phyloP scores from a whole-genome alignment of 352 stramenopile species.

The Pythium plurisporium region DNA sequence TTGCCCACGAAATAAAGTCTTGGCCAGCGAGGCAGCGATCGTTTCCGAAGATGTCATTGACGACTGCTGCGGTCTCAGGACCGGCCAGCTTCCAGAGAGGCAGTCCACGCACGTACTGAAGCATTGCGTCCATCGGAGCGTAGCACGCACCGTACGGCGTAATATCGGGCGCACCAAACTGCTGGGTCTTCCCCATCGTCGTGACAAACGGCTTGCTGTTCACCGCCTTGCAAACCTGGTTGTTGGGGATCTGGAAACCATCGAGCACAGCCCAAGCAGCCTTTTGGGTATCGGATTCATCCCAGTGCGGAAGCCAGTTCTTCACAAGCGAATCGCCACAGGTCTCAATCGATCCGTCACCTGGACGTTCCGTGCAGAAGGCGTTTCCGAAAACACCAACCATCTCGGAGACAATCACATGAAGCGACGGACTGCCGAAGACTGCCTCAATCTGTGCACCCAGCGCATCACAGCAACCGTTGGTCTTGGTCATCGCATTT shows the following conservation, averaged over 20 bases:
- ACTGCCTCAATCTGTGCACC: background rate
- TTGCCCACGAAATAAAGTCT: conserved; percentile 1
- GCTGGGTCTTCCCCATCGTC: background rate
- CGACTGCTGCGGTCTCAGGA: background rate
- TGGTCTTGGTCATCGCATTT: background rate
- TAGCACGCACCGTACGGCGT: conserved; percentile 6
- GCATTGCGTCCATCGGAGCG: background rate
- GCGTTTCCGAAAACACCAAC: conserved; percentile 6
- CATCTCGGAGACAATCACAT: background rate
- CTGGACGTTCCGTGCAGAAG: background rate
- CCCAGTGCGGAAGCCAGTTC: conserved; percentile 2
- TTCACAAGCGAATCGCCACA: conserved; percentile 6
- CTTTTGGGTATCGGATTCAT: background rate
- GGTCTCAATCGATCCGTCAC: background rate
- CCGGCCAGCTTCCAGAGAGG: background rate
- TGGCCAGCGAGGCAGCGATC: background rate
- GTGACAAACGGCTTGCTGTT: conserved; percentile 5
- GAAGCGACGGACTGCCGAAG: background rate
- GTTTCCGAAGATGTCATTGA: conserved; percentile 1
- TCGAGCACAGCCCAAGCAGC: conserved; percentile 2
- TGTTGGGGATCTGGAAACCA: conserved; percentile 16
- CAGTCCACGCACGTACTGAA: conserved; percentile 2
- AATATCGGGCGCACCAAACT: background rate
- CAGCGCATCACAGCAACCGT: conserved; percentile 12
- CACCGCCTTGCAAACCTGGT: conserved; percentile 7